phyloP scores from a whole-genome alignment of 345 rosid genomes.

The Pelargonium nanum region DNA sequence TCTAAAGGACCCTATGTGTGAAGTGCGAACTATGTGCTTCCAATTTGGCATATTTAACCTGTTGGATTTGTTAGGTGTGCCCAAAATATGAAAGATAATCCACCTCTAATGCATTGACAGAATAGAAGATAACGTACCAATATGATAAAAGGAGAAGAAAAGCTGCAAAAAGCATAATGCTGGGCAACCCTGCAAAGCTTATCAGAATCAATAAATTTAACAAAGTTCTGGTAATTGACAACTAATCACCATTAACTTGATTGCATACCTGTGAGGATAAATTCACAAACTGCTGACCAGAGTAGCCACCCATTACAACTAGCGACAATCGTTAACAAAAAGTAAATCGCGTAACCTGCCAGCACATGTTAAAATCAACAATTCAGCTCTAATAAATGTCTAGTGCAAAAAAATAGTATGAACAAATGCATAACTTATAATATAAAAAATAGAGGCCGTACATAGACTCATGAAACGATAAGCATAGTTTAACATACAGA shows the following conservation, averaged over 20 bases:
- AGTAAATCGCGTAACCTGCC: conserved; percentile 49
- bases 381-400: not conserved
- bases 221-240: too few species aligned
- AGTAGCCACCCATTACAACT: conserved; percentile 41
- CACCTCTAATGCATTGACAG: too few species aligned
- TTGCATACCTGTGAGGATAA: conserved; percentile 53
- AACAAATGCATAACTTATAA: too few species aligned
- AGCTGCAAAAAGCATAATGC: conserved; percentile 40
- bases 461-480: too few species aligned
- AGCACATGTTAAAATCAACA: conserved; percentile 2
- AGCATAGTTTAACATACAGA: too few species aligned
- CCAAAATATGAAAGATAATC: too few species aligned
- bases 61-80: too few species aligned
- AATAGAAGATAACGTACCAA: conserved; percentile 33
- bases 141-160: conserved; percentile 63
- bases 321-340: conserved; percentile 35
- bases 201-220: too few species aligned
- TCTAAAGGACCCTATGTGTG: too few species aligned
- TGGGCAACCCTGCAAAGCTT: conserved; percentile 42
- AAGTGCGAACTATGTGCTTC: too few species aligned
- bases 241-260: not conserved
- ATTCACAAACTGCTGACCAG: conserved; percentile 54
- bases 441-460: too few species aligned
- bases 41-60: too few species aligned
- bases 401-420: not conserved